phyloP scores from a whole-genome alignment of 208 protist genomes.

The Leishmania aethiopica region DNA sequence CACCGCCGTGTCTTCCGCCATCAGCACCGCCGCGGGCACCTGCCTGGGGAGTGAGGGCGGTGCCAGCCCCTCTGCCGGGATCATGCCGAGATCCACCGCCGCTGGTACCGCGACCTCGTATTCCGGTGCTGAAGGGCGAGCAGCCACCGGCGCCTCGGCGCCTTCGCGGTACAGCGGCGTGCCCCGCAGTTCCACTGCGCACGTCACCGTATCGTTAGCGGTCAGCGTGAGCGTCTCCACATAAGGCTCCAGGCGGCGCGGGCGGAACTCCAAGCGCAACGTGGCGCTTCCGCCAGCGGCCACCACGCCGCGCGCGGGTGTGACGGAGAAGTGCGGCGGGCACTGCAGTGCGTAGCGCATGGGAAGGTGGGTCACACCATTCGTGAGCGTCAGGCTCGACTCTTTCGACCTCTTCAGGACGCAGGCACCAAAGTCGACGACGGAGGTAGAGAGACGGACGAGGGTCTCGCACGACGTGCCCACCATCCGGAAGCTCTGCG shows the following conservation, averaged over 20 bases:
- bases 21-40: conserved; percentile 28
- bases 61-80: conserved; percentile 73
- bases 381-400: conserved; percentile 52
- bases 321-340: conserved; percentile 83
- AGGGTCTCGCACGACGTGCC: conserved; percentile 73
- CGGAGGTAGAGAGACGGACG: conserved; percentile 60
- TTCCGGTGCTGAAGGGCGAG: conserved; percentile 5
- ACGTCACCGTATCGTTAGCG: conserved; percentile 72
- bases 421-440: conserved; percentile 82
- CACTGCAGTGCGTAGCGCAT: conserved; percentile 67
- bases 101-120: conserved; percentile 33
- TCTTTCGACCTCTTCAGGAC: conserved; percentile 59
- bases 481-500: conserved; percentile 70
- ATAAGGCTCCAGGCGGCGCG: conserved; percentile 80
- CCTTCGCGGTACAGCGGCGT: conserved; percentile 31
- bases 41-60: conserved; percentile 52
- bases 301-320: conserved; percentile 52
- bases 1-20: conserved; percentile 26
- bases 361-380: conserved; percentile 81
- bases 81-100: conserved; percentile 85
- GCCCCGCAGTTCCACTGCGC: conserved; percentile 54
- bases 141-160: neutral
- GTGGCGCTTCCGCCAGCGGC: conserved; percentile 35
- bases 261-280: conserved; percentile 81
- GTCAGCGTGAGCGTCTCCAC: conserved; percentile 56